Conservation (phyloP, 306 rosid genomes). For the Trifolium subterraneum region DNA sequence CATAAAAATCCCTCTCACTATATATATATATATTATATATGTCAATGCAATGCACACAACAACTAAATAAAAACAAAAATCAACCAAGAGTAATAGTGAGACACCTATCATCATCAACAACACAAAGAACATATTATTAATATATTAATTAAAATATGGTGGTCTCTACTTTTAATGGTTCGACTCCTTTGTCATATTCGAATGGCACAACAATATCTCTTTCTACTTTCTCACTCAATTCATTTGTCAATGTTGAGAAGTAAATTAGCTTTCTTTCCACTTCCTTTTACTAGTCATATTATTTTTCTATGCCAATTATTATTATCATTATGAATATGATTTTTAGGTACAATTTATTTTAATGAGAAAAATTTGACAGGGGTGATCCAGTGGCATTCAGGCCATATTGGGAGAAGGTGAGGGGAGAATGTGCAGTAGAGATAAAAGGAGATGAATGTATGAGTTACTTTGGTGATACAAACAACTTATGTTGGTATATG, state of each 20-base stretch:
- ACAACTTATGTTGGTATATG: constrained; percentile 69
- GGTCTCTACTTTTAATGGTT: not conserved
- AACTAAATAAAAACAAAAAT: not conserved
- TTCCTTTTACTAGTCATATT: not conserved
- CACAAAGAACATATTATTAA: not conserved
- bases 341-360: not conserved
- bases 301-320: not conserved
- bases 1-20: not conserved
- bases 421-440: constrained; percentile 62
- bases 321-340: not conserved
- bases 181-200: constrained; percentile 18
- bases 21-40: not conserved
- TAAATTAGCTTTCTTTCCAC: not conserved
- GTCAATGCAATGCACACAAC: not conserved
- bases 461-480: constrained; percentile 60
- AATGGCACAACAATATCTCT: constrained; percentile 34
- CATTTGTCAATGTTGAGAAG: constrained; percentile 61
- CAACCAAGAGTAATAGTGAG: not conserved
- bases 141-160: constrained; percentile 22
- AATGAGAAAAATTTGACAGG: constrained; percentile 36
- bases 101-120: not conserved
- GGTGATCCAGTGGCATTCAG: constrained; percentile 66
- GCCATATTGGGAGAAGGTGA: constrained; percentile 60
- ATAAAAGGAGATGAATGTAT: constrained; percentile 59
- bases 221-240: not conserved